Base-by-base conservation (phyloP, 78 protist species). In the Creolimax fragrantissima region DNA sequence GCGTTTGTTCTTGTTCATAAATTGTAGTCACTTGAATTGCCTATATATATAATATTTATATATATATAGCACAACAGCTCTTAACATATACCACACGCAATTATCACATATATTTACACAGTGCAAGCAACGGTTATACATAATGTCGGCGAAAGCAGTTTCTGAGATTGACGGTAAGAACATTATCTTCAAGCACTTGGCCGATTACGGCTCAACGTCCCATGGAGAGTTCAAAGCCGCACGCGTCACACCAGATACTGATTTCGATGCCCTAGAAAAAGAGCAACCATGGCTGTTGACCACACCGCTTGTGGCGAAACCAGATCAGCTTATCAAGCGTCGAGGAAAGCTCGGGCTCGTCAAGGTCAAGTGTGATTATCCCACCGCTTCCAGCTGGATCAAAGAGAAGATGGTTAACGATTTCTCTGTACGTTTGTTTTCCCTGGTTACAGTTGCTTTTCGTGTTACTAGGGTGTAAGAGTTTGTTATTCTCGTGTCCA, bases 261-360 rank as follows among this genome's bases (percentile, higher is more conserved):
- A 85, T n/a, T 3, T 41, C 83, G 94, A 66, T 3, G 2, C 58
- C 24, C 91, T 91, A 7, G 45, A 35, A 5, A 84, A 3, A 43
- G 44, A 36, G 43, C 94, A 96, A 84, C 91, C 95, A 2, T 94
- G 93, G 93, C 93, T 94, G 81, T 6, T 2, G 74, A 32, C 42
- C 43, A 17, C 36, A 35, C 47, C 42, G 42, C 94, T 95, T 35
- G 97, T 96, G 42, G 97, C 88, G 41, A 96, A 96, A 94, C 97
- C 97, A 2, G 97, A 96, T 84, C 81, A 86, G 93, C 95, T 96
- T 47, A 93, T 96, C 91, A 92, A 92, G 92, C 92, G 95, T 37
- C 93, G 97, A 35, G 97, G 97, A n/a, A 96, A 96, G 94, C 89
- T 32, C 24, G 95, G 95, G 39, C 93, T 96, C 7, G 84, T 96